Evolutionary conservation across 2,329 filamentous ascomycete genomes (phyloP).

Genomic region (Neofusicoccum umdonicola): DNA sequence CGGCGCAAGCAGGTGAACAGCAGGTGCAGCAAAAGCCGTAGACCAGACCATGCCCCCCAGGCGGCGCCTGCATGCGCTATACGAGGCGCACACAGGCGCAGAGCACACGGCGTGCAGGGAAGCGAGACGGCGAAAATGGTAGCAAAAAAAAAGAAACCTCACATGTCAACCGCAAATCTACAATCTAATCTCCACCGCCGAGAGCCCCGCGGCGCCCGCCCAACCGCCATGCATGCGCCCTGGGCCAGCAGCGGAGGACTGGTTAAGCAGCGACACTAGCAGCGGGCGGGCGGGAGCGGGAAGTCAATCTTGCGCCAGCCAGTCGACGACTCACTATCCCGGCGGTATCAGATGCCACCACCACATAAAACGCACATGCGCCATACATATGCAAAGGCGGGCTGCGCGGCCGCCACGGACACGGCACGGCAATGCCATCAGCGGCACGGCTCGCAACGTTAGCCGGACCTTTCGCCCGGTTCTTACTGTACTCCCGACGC

Average conservation of each 20-base stretch:
- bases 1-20: too few species aligned
- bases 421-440: not conserved
- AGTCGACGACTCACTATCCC: not conserved
- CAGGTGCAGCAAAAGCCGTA: too few species aligned
- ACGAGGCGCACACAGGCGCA: too few species aligned
- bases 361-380: not conserved
- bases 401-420: not conserved
- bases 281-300: slow-evolving; percentile 9
- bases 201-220: too few species aligned
- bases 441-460: slow-evolving; percentile 12
- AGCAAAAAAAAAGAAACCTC: not conserved
- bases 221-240: too few species aligned
- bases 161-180: not conserved
- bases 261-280: not conserved
- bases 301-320: slow-evolving; percentile 13
- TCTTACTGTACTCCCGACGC: slow-evolving; percentile 9
- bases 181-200: slow-evolving; percentile 10
- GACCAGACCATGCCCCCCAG: too few species aligned
- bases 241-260: too few species aligned
- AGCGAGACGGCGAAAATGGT: too few species aligned
- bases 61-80: too few species aligned
- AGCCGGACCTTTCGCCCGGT: slow-evolving; percentile 11
- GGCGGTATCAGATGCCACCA: not conserved
- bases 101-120: too few species aligned
- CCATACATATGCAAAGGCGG: not conserved